Conservation (phyloP, 345 rosid genomes). For the Syzygium jambos region DNA sequence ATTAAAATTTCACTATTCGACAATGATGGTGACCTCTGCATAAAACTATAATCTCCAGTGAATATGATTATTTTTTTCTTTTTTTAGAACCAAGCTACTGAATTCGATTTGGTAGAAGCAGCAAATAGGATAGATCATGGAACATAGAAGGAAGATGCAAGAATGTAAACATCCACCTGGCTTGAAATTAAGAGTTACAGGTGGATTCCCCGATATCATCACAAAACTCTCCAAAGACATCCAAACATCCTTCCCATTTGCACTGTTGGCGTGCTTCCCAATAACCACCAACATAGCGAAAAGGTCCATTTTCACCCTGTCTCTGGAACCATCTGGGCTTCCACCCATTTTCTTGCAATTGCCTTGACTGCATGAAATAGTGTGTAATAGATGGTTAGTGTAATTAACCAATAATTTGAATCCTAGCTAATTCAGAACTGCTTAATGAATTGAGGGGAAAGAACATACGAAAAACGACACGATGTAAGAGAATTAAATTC, state of each 20-base stretch:
- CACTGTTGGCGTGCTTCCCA: slow-evolving; percentile 73
- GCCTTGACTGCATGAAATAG: slow-evolving; percentile 48
- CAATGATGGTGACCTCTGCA: background rate
- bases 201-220: slow-evolving; percentile 31
- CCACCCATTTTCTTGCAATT: slow-evolving; percentile 91
- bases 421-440: background rate
- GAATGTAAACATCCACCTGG: slow-evolving; percentile 10
- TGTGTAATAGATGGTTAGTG: background rate
- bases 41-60: background rate
- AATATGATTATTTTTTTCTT: background rate
- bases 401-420: background rate
- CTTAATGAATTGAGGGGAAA: background rate
- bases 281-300: slow-evolving; percentile 66
- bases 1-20: background rate
- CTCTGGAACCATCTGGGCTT: slow-evolving; percentile 74
- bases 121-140: background rate
- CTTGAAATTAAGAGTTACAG: slow-evolving; percentile 8
- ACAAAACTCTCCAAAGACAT: slow-evolving; percentile 69
- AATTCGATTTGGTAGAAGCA: background rate
- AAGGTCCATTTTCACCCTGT: slow-evolving; percentile 54
- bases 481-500: background rate
- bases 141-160: background rate
- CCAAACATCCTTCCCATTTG: slow-evolving; percentile 73
- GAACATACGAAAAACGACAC: background rate
- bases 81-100: background rate